These are phyloP conservation scores for Leishmania braziliensis DNA, from an alignment of 208 protist species.

Conservation along the genomic window DNA sequence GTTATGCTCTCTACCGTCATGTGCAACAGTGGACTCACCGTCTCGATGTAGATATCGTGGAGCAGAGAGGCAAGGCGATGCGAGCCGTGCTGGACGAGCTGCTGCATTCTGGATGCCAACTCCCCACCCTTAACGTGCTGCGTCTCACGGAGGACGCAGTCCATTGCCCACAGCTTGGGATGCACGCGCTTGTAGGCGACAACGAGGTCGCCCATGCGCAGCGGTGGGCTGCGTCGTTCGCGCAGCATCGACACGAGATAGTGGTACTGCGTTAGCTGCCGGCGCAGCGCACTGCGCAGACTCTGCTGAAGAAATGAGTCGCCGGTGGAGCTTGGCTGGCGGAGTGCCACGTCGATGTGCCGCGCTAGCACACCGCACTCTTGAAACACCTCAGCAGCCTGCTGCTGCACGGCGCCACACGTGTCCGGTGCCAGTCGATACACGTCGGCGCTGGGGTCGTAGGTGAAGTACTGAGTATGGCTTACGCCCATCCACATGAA, in stretches of 20 bases:
- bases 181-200: constrained; percentile 61
- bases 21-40: constrained; percentile 57
- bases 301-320: constrained; percentile 69
- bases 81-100: constrained; percentile 62
- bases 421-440: constrained; percentile 34
- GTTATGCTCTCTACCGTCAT: constrained; percentile 61
- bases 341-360: constrained; percentile 44
- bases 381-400: constrained; percentile 38
- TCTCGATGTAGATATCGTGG: constrained; percentile 62
- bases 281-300: constrained; percentile 48
- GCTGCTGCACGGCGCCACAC: constrained; percentile 35
- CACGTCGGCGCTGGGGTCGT: constrained; percentile 22
- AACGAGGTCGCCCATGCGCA: constrained; percentile 56
- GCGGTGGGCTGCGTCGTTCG: constrained; percentile 30
- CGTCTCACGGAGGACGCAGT: constrained; percentile 50
- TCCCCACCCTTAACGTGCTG: constrained; percentile 64
- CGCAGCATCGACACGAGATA: constrained; percentile 59
- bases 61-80: constrained; percentile 44
- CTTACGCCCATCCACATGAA: constrained; percentile 73
- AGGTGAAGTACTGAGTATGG: constrained; percentile 45
- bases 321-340: constrained; percentile 28
- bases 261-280: constrained; percentile 69
- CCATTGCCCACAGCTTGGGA: constrained; percentile 59
- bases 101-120: constrained; percentile 51
- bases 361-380: constrained; percentile 50